phyloP scores from a whole-genome alignment of 805 yeast genomes.

The Cyberlindnera suaveolens region DNA sequence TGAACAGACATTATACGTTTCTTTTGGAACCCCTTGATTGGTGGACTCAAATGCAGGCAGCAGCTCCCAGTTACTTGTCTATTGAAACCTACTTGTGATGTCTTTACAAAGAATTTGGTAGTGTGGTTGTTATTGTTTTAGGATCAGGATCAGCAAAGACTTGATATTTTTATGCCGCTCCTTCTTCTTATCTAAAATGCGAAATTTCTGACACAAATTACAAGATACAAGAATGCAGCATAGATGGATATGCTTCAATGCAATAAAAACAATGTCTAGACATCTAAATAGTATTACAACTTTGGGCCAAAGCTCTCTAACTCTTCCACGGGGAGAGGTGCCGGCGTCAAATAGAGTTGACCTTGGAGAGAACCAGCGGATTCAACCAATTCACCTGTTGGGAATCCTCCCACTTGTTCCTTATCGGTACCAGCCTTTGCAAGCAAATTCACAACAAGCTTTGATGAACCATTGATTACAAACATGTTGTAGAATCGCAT shows the following conservation, averaged over 20 bases:
- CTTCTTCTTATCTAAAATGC: no score
- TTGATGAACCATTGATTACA: conserved; percentile 34
- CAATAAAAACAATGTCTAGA: neutral
- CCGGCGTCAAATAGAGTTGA: conserved; percentile 44
- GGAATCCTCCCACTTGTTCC: conserved; percentile 30
- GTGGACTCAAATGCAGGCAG: no score
- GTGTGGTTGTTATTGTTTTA: no score
- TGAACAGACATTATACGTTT: no score
- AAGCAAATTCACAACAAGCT: conserved; percentile 55
- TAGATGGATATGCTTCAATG: neutral
- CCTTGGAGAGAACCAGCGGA: conserved; percentile 53
- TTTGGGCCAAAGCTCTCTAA: conserved; percentile 21
- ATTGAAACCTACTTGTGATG: no score
- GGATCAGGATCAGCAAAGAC: no score
- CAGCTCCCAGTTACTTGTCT: no score
- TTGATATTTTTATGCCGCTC: neutral
- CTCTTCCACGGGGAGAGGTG: conserved; percentile 49
- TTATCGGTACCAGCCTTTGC: conserved; percentile 33
- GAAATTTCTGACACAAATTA: no score
- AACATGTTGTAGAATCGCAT: conserved; percentile 44
- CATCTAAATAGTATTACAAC: conserved; percentile 6
- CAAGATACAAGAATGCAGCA: no score
- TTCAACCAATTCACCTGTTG: conserved; percentile 41
- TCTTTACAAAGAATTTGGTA: no score
- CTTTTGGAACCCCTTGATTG: no score